phyloP scores from a whole-genome alignment of 148 eudicot genomes.

The Chenopodium album region DNA sequence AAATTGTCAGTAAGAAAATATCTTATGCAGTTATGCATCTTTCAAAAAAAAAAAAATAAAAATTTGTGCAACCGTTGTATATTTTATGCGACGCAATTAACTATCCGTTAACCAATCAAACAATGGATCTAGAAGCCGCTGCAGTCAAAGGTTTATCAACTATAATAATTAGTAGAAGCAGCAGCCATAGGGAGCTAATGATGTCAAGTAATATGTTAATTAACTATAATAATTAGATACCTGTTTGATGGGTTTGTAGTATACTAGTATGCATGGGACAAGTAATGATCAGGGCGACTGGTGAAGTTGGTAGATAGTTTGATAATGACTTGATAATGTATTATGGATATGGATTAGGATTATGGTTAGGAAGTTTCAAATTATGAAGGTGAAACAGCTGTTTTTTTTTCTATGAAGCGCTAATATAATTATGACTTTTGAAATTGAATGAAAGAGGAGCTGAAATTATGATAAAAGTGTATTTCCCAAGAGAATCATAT shows the following conservation, averaged over 20 bases:
- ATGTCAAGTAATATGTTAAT: neutral
- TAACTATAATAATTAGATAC: neutral
- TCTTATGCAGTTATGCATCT: too few species aligned
- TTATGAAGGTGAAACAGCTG: slow-evolving; percentile 28
- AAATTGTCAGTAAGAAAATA: too few species aligned
- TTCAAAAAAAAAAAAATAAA: too few species aligned
- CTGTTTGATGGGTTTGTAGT: neutral
- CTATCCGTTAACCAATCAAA: too few species aligned
- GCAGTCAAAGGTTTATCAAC: too few species aligned
- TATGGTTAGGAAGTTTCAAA: neutral
- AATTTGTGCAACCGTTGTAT: too few species aligned
- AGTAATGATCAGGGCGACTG: neutral
- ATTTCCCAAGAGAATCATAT: too few species aligned
- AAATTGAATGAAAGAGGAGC: neutral
- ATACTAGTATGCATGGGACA: neutral
- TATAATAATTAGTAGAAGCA: neutral
- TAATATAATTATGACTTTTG: neutral
- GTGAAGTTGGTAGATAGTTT: neutral
- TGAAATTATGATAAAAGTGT: too few species aligned
- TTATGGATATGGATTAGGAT: neutral
- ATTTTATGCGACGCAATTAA: too few species aligned
- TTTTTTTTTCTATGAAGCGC: slow-evolving; percentile 18
- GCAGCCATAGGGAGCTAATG: neutral
- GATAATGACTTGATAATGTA: neutral
- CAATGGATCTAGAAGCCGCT: too few species aligned